Conservation (phyloP, 1,284 basidiomycete genomes). For the Fomitiporia mediterranea region DNA sequence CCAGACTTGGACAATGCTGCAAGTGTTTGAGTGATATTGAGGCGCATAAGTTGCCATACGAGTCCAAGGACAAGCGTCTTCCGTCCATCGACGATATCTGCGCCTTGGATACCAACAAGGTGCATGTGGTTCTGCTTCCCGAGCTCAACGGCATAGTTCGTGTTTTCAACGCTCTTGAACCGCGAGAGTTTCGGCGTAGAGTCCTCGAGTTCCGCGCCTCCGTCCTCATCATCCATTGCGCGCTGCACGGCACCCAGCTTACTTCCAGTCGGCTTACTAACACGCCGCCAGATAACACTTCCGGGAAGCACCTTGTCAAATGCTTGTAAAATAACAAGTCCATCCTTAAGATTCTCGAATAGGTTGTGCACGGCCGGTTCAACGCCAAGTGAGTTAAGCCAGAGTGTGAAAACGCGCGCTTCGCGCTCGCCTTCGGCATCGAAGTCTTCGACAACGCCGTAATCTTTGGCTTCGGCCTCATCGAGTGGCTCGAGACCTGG, state of each 20-base stretch:
- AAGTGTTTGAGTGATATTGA: slow-evolving; percentile 93
- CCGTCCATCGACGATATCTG: slow-evolving; percentile 92
- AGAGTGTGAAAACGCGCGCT: slow-evolving; percentile 95
- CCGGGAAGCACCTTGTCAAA: slow-evolving; percentile 96
- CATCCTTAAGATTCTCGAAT: slow-evolving; percentile 94
- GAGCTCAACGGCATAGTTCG: slow-evolving; percentile 93
- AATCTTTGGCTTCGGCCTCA: slow-evolving; percentile 81
- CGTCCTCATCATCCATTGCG: slow-evolving; percentile 49
- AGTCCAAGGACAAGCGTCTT: slow-evolving; percentile 92
- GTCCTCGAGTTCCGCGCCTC: slow-evolving; percentile 70
- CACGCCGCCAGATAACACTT: slow-evolving; percentile 89
- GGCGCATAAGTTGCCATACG: slow-evolving; percentile 96
- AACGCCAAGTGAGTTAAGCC: slow-evolving; percentile 96
- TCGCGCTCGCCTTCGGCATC: slow-evolving; percentile 98
- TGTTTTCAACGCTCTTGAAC: slow-evolving; percentile 98
- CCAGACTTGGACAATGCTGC: slow-evolving; percentile 70
- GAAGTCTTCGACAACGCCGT: slow-evolving; percentile 91
- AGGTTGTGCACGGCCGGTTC: slow-evolving; percentile 96
- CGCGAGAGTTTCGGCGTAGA: slow-evolving; percentile 83
- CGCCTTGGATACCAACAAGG: slow-evolving; percentile 95
- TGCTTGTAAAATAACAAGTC: slow-evolving; percentile 87
- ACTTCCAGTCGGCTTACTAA: slow-evolving; percentile 66
- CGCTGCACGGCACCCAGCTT: slow-evolving; percentile 56
- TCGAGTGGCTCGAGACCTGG: slow-evolving; percentile 91
- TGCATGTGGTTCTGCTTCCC: slow-evolving; percentile 92